Percentiles rank a stretch among this genome's conserved stretches.
Evolutionary conservation across 1,139 yeast genomes (phyloP).

Genomic region (Candida frijolesensis): DNA sequence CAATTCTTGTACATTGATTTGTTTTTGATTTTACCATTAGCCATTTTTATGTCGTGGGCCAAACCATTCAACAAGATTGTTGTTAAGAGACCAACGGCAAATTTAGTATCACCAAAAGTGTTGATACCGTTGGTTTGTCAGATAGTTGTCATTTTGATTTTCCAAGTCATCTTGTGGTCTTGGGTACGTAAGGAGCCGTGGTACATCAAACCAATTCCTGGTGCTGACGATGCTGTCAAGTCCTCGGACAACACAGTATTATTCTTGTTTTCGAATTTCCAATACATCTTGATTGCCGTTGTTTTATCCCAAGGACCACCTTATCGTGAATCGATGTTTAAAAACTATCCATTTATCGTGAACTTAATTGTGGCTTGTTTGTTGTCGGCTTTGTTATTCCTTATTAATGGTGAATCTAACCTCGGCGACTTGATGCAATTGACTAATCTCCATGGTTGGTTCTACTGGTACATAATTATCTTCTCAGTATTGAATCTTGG

Average conservation of each 20-base stretch:
- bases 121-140: constrained; percentile 78
- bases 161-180: constrained; percentile 72
- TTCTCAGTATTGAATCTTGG: constrained; percentile 54
- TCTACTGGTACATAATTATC: constrained; percentile 53
- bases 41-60: constrained; percentile 97
- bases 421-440: constrained; percentile 76
- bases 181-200: constrained; percentile 61
- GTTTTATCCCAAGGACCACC: constrained; percentile 92
- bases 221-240: constrained; percentile 80
- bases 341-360: constrained; percentile 69
- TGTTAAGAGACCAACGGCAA: constrained; percentile 87
- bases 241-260: constrained; percentile 88
- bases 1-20: constrained; percentile 94
- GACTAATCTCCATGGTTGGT: constrained; percentile 55
- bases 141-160: constrained; percentile 58
- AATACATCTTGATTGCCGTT: constrained; percentile 82
- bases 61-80: constrained; percentile 67
- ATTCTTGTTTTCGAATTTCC: constrained; percentile 81
- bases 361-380: constrained; percentile 56
- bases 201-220: constrained; percentile 83
- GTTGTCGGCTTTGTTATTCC: constrained; percentile 53
- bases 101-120: constrained; percentile 85
- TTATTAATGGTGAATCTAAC: constrained; percentile 48
- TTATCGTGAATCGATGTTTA: constrained; percentile 75
- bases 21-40: constrained; percentile 87